Percentiles rank a stretch among this genome's conserved stretches.
phyloP scores from a whole-genome alignment of 441 rosid genomes.

The Gossypium gossypioides region DNA sequence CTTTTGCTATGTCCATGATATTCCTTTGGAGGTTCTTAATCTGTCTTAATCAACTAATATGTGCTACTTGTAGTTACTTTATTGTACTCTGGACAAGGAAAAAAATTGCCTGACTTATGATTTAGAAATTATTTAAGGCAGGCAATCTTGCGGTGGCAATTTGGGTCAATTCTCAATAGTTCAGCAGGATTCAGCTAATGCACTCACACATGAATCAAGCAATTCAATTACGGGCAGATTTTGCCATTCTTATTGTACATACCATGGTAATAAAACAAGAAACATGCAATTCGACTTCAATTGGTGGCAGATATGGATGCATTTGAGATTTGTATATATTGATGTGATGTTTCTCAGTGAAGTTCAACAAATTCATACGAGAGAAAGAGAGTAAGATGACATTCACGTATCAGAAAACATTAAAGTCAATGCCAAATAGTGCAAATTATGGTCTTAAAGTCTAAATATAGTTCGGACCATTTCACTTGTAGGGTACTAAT shows the following conservation, averaged over 20 bases:
- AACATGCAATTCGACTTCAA: not conserved
- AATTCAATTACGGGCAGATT: not conserved
- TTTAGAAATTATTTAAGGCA: not conserved
- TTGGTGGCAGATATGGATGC: not conserved
- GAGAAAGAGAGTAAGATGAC: not conserved
- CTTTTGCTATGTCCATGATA: not conserved
- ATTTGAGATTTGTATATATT: not conserved
- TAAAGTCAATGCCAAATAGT: not conserved
- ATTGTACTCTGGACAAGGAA: not conserved
- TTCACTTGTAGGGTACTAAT: too few relatives aligned
- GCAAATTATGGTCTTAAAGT: not conserved
- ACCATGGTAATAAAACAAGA: not conserved
- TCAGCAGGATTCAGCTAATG: not conserved
- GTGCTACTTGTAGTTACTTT: not conserved
- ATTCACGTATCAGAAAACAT: not conserved
- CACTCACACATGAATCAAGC: not conserved
- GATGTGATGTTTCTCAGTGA: not conserved
- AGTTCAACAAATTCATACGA: not conserved
- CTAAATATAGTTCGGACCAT: too few relatives aligned
- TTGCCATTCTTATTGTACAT: not conserved
- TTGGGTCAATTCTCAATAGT: not conserved
- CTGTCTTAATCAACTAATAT: not conserved
- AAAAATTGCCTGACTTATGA: not conserved
- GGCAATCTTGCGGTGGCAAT: not conserved
- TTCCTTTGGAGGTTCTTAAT: not conserved